These are phyloP conservation scores for Castanea sativa DNA, from an alignment of 306 rosid species.

Conservation along the genomic window DNA sequence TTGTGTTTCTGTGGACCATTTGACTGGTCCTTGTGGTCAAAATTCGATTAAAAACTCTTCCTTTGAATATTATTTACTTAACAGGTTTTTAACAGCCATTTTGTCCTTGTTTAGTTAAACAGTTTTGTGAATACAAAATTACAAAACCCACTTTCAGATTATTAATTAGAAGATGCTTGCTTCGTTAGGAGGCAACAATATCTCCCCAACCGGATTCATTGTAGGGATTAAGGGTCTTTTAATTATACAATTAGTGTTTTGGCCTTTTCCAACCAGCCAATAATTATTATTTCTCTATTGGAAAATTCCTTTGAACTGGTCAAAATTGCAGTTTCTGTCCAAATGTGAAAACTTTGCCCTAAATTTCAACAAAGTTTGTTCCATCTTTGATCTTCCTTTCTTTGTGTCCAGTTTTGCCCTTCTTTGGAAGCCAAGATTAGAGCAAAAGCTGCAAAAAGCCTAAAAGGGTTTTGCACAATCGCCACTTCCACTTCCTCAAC, in stretches of 20 bases:
- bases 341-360: conserved; percentile 16
- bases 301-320: conserved; percentile 23
- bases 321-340: conserved; percentile 39
- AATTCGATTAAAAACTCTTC: neutral
- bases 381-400: neutral
- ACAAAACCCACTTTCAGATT: too few species aligned
- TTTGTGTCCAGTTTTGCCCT: neutral
- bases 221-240: neutral
- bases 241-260: conserved; percentile 12
- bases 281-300: neutral
- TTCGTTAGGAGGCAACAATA: neutral
- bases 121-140: too few species aligned
- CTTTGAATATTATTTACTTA: neutral
- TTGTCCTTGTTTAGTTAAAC: too few species aligned
- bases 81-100: neutral
- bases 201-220: neutral
- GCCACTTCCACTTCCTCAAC: neutral
- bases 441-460: conserved; percentile 7
- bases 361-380: conserved; percentile 26
- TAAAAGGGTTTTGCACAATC: neutral
- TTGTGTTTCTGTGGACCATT: neutral
- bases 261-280: conserved; percentile 22
- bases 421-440: neutral
- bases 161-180: neutral
- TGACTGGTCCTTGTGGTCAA: neutral